These are phyloP conservation scores for Corymbia maculata DNA, from an alignment of 345 rosid genomes.

Conservation along the genomic window DNA sequence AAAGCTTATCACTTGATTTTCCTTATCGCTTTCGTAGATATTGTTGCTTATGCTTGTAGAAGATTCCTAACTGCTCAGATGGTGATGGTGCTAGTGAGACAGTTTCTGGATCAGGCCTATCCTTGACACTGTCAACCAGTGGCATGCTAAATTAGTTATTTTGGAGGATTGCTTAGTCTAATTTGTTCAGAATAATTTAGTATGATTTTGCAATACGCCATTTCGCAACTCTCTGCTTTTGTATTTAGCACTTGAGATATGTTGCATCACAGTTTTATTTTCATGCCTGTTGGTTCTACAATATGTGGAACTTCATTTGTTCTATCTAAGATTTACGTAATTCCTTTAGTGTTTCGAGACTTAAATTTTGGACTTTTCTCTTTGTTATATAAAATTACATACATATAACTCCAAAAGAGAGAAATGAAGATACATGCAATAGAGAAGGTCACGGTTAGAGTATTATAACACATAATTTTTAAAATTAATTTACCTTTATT, in stretches of 20 bases:
- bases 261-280: background rate
- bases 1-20: background rate
- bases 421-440: background rate
- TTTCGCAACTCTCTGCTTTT: background rate
- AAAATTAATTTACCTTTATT: background rate
- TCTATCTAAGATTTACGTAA: background rate
- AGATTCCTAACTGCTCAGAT: background rate
- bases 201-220: background rate
- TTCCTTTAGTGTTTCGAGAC: background rate
- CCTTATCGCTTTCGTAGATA: background rate
- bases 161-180: background rate
- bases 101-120: background rate
- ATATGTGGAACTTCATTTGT: background rate
- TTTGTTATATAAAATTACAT: background rate
- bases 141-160: background rate
- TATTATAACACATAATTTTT: background rate
- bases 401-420: background rate
- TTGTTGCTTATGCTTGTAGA: background rate
- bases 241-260: background rate
- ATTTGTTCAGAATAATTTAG: background rate
- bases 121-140: background rate
- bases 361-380: background rate
- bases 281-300: background rate
- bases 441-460: background rate
- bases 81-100: background rate